Evolutionary conservation across 2,329 filamentous ascomycete species (phyloP).

Genomic region (Colletotrichum sp.): DNA sequence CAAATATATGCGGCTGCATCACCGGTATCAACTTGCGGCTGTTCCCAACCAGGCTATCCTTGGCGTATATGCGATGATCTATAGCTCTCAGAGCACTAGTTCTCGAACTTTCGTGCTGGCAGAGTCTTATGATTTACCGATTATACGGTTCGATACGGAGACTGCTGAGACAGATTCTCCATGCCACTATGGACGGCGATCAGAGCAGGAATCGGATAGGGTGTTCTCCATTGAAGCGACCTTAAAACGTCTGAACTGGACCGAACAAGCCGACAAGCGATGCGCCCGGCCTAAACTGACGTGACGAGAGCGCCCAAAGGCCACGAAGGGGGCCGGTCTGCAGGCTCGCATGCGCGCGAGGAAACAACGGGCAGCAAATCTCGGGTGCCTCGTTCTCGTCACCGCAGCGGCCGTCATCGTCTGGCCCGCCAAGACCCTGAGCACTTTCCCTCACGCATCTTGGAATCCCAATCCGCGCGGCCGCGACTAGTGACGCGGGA

Average conservation of each 20-base stretch:
- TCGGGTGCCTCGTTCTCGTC: not conserved
- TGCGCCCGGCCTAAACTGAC: not conserved
- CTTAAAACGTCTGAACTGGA: not conserved
- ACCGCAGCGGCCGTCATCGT: not conserved
- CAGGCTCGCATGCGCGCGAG: not conserved
- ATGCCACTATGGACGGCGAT: not conserved
- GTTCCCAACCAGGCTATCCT: not conserved
- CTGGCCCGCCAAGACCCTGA: not conserved
- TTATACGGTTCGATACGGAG: not conserved
- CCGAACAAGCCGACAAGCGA: not conserved
- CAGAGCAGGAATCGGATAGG: not conserved
- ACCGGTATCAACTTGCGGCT: not conserved
- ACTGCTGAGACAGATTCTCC: not conserved
- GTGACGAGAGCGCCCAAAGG: not conserved
- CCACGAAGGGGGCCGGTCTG: not conserved
- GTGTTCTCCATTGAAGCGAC: not conserved
- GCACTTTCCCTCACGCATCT: not conserved
- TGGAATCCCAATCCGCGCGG: not conserved
- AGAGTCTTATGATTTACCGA: not conserved
- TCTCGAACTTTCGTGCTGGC: not conserved
- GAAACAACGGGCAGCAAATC: not conserved
- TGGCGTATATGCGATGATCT: not conserved
- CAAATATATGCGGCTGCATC: not conserved
- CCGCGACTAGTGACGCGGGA: not conserved
- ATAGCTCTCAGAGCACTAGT: constrained; percentile 6